Evolutionary conservation across 768 basidiomycete genomes (phyloP), one percentile per base, ranked within the genome.

Genomic region (Lactarius vividus): DNA sequence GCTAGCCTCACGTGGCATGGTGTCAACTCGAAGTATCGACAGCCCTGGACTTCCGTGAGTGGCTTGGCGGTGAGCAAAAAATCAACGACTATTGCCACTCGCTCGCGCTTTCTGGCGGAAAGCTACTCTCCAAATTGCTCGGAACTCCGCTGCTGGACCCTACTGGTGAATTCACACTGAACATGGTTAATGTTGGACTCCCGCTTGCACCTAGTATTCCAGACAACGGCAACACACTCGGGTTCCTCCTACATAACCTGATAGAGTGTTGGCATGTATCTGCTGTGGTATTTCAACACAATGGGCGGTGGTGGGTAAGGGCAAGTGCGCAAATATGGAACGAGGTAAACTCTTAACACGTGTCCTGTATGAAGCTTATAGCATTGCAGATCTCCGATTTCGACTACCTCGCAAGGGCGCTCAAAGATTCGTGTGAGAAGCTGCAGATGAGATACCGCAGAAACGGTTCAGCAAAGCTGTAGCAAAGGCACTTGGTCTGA

Each of bases 21-120:
- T 42, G 23, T 53, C 35, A 9, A 33, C 33, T 2, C 33, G 33
- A 28, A n/a, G 40, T 20, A 46, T 29, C 13, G 26, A 26, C 59
- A 87, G 92, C 92, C 0, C 73, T 93, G 5, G 82, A 86, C 35
- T 94, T 94, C 77, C 84, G 93, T 33, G 72, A 81, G 64, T 83
- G 83, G 78, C 75, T 93, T 2, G 92, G 93, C 1, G 92, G 93
- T 7, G 92, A 95, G 74, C 74, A 82, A 29, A 81, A 79, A 54
- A 94, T 95, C 65, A 84, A 83, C 69, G 76, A 77, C 9, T 93
- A 94, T 73, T 91, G 86, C 69, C 88, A 87, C 73, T 71, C 78
- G 10, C 80, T 93, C 7, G 93, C 91, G 4, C 65, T 89, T 2
- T 73, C 81, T 53, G 93, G 91, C 9, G 92, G 89, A 0, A 81